Percentiles rank a stretch among this genome's conserved stretches.
These are phyloP conservation scores for Inosperma sp. DNA, from an alignment of 768 basidiomycete genomes.

Conservation along the genomic window DNA sequence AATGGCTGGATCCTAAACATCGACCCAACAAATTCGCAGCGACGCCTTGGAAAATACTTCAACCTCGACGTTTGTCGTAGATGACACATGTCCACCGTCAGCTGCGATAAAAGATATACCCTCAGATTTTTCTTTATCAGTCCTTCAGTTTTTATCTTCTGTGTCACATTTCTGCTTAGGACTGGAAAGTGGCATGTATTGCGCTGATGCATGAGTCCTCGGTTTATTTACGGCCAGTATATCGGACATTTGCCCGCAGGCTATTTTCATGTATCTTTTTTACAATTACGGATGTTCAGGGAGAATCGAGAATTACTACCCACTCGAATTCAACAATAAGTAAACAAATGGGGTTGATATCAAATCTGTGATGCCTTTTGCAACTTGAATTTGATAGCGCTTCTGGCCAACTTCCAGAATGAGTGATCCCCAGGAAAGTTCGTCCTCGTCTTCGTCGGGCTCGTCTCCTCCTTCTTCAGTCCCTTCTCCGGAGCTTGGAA, in stretches of 20 bases:
- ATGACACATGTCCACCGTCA: neutral
- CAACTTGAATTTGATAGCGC: neutral
- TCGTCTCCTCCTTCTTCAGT: slow-evolving; percentile 53
- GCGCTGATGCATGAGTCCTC: too few relatives aligned
- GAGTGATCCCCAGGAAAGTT: slow-evolving; percentile 32
- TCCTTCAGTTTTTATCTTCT: too few relatives aligned
- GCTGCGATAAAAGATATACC: neutral
- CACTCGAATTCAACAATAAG: too few relatives aligned
- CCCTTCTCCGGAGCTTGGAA: slow-evolving; percentile 55
- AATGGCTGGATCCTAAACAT: slow-evolving; percentile 69
- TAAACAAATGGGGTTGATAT: too few relatives aligned
- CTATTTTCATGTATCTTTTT: too few relatives aligned
- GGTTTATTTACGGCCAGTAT: too few relatives aligned
- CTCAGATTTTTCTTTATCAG: neutral
- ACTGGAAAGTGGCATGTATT: too few relatives aligned
- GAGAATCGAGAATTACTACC: too few relatives aligned
- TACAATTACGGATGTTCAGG: too few relatives aligned
- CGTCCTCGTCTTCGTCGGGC: slow-evolving; percentile 38
- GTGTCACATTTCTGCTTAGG: too few relatives aligned
- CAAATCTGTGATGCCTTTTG: too few relatives aligned
- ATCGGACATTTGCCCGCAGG: too few relatives aligned
- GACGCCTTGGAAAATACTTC: slow-evolving; percentile 59
- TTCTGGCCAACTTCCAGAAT: slow-evolving; percentile 15
- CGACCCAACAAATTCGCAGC: slow-evolving; percentile 42
- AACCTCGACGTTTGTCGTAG: slow-evolving; percentile 48